These are phyloP conservation scores for Aspergillus asperescens DNA, from an alignment of 495 filamentous ascomycete genomes.

Conservation along the genomic window DNA sequence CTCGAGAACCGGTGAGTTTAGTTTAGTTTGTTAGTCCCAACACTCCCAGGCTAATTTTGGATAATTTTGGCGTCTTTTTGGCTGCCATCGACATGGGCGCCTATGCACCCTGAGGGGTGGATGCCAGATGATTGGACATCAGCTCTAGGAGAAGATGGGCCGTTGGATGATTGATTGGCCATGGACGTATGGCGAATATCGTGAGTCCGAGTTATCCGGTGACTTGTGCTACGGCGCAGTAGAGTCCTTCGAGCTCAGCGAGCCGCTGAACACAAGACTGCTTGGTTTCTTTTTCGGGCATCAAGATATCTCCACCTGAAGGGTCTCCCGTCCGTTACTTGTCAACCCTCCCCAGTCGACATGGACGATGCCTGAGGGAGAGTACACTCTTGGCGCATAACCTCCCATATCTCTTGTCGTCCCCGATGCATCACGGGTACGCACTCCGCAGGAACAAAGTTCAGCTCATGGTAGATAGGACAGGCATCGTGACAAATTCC, in stretches of 20 bases:
- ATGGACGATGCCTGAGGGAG: too few relatives aligned
- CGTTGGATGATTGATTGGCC: conserved; percentile 17
- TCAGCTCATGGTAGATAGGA: too few relatives aligned
- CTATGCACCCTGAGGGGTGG: conserved; percentile 10
- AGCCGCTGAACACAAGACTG: neutral
- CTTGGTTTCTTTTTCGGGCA: conserved; percentile 5
- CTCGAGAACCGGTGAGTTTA: conserved; percentile 15
- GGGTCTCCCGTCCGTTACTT: neutral
- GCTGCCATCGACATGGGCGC: conserved; percentile 13
- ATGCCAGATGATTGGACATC: conserved; percentile 14
- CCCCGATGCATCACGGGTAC: too few relatives aligned
- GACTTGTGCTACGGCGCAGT: conserved; percentile 6
- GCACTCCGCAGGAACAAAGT: neutral
- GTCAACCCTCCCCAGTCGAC: neutral
- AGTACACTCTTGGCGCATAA: too few relatives aligned
- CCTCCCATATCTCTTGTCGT: too few relatives aligned
- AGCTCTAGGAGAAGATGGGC: neutral
- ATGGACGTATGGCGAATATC: conserved; percentile 8
- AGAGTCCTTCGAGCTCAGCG: neutral
- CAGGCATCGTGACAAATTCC: conserved; percentile 8
- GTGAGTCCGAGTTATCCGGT: conserved; percentile 7
- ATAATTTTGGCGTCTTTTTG: conserved; percentile 17
- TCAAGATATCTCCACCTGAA: neutral
- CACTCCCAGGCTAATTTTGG: conserved; percentile 25
- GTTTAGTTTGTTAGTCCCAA: conserved; percentile 12